phyloP scores from a whole-genome alignment of 2,329 filamentous ascomycete species.

The Endothia cerciana region DNA sequence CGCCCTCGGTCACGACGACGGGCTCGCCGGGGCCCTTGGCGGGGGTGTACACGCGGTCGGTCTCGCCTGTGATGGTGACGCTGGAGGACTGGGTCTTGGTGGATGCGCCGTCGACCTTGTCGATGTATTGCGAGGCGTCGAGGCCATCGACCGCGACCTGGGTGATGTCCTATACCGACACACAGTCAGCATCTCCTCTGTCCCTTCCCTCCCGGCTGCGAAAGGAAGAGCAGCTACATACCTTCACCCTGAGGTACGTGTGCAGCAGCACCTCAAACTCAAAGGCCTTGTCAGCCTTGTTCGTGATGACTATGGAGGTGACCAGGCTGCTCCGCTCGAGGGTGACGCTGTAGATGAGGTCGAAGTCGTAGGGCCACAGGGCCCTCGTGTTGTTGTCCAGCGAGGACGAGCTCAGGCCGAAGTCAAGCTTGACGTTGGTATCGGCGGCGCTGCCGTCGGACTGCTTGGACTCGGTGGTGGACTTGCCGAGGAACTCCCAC shows the following conservation, averaged over 20 bases:
- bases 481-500: slow-evolving; percentile 95
- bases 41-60: slow-evolving; percentile 86
- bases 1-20: slow-evolving; percentile 64
- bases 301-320: slow-evolving; percentile 85
- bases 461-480: slow-evolving; percentile 62
- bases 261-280: slow-evolving; percentile 93
- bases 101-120: slow-evolving; percentile 75
- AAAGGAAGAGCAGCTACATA: slow-evolving; percentile 47
- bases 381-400: slow-evolving; percentile 69
- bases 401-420: slow-evolving; percentile 78
- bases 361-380: slow-evolving; percentile 86
- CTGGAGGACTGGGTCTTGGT: slow-evolving; percentile 67
- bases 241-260: slow-evolving; percentile 82
- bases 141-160: slow-evolving; percentile 76
- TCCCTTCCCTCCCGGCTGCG: neutral
- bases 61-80: slow-evolving; percentile 75
- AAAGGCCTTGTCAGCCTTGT: slow-evolving; percentile 80
- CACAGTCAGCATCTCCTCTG: neutral
- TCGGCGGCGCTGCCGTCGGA: slow-evolving; percentile 44
- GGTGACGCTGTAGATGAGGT: slow-evolving; percentile 90
- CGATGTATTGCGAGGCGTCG: slow-evolving; percentile 73
- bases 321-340: slow-evolving; percentile 74
- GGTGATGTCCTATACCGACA: slow-evolving; percentile 71
- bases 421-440: slow-evolving; percentile 88
- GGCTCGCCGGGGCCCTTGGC: slow-evolving; percentile 61